These are phyloP conservation scores for Cyanidiococcus yangmingshanensis DNA, from an alignment of 23 red algal species.

Conservation along the genomic window DNA sequence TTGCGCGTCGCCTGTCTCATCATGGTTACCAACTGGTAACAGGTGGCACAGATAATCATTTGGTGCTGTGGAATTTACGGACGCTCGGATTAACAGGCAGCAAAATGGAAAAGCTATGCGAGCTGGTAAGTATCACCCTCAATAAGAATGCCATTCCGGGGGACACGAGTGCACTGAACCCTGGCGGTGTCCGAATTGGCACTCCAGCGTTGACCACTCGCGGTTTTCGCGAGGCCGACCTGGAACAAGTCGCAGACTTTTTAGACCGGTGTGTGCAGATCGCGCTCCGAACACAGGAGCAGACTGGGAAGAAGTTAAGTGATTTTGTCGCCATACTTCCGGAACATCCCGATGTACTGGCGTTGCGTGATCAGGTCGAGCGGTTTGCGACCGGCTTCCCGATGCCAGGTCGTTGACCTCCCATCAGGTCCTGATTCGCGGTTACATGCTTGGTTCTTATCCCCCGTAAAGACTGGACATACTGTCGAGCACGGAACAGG, in stretches of 20 bases:
- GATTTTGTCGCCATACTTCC: constrained; percentile 65
- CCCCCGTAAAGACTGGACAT: too few relatives aligned
- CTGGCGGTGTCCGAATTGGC: constrained; percentile 88
- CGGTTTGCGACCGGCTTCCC: constrained; percentile 15
- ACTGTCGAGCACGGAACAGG: too few relatives aligned
- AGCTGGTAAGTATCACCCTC: constrained; percentile 77
- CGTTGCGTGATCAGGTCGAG: constrained; percentile 49
- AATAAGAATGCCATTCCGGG: constrained; percentile 98
- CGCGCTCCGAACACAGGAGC: constrained; percentile 51
- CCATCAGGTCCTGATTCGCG: too few relatives aligned
- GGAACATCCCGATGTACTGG: constrained; percentile 39
- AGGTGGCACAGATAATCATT: constrained; percentile 97
- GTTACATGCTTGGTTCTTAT: too few relatives aligned
- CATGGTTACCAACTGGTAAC: constrained; percentile 81
- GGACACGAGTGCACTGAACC: constrained; percentile 71
- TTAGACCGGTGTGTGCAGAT: constrained; percentile 61
- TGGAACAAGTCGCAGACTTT: constrained; percentile 66
- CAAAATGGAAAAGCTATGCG: constrained; percentile 88
- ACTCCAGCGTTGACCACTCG: constrained; percentile 87
- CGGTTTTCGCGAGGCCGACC: constrained; percentile 60
- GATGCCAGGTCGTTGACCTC: constrained; percentile 21
- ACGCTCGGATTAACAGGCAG: constrained; percentile 52
- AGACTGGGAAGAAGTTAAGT: constrained; percentile 81
- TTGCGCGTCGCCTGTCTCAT: constrained; percentile 49
- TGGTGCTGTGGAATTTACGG: constrained; percentile 91